These are phyloP conservation scores for Sporormia fimetaria DNA, from an alignment of 495 filamentous ascomycete genomes.

Conservation along the genomic window DNA sequence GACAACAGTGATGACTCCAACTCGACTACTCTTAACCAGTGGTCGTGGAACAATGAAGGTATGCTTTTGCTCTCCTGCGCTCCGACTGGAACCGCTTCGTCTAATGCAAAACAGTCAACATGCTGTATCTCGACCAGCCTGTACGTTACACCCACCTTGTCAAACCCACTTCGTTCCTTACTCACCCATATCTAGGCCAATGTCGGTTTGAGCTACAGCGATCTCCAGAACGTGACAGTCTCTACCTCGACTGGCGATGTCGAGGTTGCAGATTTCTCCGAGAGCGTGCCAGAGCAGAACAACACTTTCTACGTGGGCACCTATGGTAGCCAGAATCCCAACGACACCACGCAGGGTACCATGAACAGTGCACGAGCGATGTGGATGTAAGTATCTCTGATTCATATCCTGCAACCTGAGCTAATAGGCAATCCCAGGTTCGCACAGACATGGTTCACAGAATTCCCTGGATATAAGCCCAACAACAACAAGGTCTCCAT, in stretches of 20 bases:
- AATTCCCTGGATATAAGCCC: slow-evolving; percentile 46
- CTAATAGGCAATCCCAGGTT: slow-evolving; percentile 30
- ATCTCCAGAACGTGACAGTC: slow-evolving; percentile 40
- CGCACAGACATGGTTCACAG: slow-evolving; percentile 45
- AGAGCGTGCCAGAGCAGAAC: slow-evolving; percentile 41
- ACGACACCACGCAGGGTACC: slow-evolving; percentile 41
- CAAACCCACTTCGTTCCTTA: too few relatives aligned
- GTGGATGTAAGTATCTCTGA: slow-evolving; percentile 31
- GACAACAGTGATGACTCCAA: too few relatives aligned
- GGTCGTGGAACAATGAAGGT: slow-evolving; percentile 27
- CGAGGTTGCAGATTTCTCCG: slow-evolving; percentile 30
- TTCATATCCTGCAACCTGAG: neutral
- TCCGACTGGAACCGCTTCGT: neutral
- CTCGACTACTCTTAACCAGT: slow-evolving; percentile 26
- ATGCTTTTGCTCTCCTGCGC: neutral
- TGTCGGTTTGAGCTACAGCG: slow-evolving; percentile 48
- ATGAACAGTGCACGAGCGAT: slow-evolving; percentile 43
- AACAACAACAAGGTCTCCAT: slow-evolving; percentile 45
- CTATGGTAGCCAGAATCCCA: slow-evolving; percentile 39
- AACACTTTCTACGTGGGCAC: slow-evolving; percentile 52
- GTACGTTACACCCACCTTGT: too few relatives aligned
- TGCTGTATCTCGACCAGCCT: slow-evolving; percentile 38
- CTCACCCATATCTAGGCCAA: too few relatives aligned
- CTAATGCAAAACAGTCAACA: slow-evolving; percentile 11
- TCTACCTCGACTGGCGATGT: slow-evolving; percentile 3